Base-by-base conservation (phyloP, 768 basidiomycete genomes). In the Kwoniella shandongensis region DNA sequence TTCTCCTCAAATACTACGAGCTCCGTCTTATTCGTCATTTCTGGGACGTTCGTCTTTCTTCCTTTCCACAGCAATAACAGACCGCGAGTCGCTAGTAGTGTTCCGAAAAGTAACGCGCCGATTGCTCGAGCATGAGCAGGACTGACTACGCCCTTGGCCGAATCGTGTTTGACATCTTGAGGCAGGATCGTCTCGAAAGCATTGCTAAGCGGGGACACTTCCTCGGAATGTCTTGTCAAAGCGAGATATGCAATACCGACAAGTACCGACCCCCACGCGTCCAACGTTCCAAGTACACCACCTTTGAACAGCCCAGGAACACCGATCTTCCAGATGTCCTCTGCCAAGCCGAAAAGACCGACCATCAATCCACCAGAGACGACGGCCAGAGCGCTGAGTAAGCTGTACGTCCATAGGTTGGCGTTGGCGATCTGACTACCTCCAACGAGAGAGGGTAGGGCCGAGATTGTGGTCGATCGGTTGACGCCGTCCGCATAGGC, bases 401-500 rank as follows among this genome's bases (percentile, higher is more conserved):
- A 20, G n/a, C 32, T 36, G 17, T 50, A 45, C 0, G 64, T 59
- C 62, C 61, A 66, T 27, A 44, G 10, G n/a, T 39, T 61, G 18
- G 46, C 13, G 26, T 32, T 42, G 29, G 12, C 46, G 15, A 30
- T 44, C 2, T 39, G 41, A 2, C 44, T 39, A 3, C 41, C 20
- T 11, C 40, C 51, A 4, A 69, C 39, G 6, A 59, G 35, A 17
- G 42, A 17, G 0, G 58, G 60, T 0, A 72, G 4, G 8, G 67
- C 53, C n/a, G 67, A 49, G 26, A 69, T 63, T 15, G 61, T 59
- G 0, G 58, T 60, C 2, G 59, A 63, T 32, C 71, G 54, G 17
- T 64, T 66, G n/a, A 68, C 36, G 11, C 63, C 68, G 36, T 73
- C 71, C 26, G 65, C 47, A 23, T 51, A 44, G 2, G 65, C 49